phyloP scores from a whole-genome alignment of 345 rosid species.

The Trapa incisa region DNA sequence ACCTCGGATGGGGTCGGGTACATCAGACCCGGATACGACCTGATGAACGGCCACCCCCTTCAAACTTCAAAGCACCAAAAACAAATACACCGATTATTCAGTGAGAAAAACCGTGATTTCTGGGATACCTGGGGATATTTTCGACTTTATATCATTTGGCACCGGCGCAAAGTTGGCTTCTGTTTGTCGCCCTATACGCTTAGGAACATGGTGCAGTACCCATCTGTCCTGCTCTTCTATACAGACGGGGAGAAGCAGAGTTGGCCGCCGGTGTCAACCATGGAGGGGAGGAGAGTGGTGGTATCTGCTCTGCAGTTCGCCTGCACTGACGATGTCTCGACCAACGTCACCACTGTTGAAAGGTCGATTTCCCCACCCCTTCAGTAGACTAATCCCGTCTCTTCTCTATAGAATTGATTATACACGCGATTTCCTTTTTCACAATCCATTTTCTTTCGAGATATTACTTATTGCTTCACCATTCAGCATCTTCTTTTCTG shows the following conservation, averaged over 20 bases:
- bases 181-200: too few relatives aligned
- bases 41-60: too few relatives aligned
- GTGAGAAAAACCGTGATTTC: too few relatives aligned
- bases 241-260: neutral
- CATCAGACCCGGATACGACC: too few relatives aligned
- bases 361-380: constrained; percentile 26
- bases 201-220: too few relatives aligned
- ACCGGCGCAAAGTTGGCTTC: too few relatives aligned
- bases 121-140: too few relatives aligned
- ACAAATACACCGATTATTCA: too few relatives aligned
- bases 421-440: neutral
- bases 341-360: constrained; percentile 62
- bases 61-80: too few relatives aligned
- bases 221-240: too few relatives aligned
- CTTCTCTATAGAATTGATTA: neutral
- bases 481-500: neutral
- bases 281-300: constrained; percentile 29
- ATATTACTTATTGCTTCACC: neutral
- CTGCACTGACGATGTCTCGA: constrained; percentile 67
- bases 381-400: neutral
- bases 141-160: too few relatives aligned
- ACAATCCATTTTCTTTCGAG: neutral
- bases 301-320: constrained; percentile 75
- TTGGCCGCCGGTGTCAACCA: neutral
- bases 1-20: too few relatives aligned